Evolutionary conservation across 106 monocot species (phyloP), one percentile per base, ranked within the genome.

Genomic region (Platanthera zijinensis): DNA sequence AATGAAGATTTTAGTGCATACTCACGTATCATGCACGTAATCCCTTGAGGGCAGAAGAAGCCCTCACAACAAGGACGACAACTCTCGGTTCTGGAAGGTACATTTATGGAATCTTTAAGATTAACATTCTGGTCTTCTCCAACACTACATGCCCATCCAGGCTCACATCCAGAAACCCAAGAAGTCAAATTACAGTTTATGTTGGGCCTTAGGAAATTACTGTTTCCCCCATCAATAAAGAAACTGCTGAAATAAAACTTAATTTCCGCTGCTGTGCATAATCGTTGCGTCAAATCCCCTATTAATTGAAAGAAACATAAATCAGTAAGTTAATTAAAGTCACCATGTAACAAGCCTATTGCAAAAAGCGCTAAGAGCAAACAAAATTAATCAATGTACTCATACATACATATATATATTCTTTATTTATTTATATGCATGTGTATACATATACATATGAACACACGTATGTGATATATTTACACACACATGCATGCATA

Each of bases 21-120:
- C 91, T 84, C 80, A 91, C 91, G 91, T 52, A 91, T 86, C 91
- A 91, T 91, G 86, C 91, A 91, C 13, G 91, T 91, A 48, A 91
- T 70, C n/a, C 91, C 91, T 54, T 72, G 81, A 71, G 91, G 91
- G 52, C 88, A 91, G 78, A 91, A 88, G 82, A 91, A 91, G 7
- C 91, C 91, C 68, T 70, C 80, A 78, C 91, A 91, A 73, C 91
- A 91, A 73, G 87, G 80, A 68, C 77, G 48, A 50, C 88, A 88
- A 51, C 71, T 79, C 12, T 10, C 11, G 28, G 67, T 80, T 80
- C 91, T 85, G 1, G 54, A 15, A 28, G 88, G 91, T 2, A 78
- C 32, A 13, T 13, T 74, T 19, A 32, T 66, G 48, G 56, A 10
- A 53, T 78, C 68, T 18, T 57, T 32, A 12, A 82, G 73, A 50